Conservation (phyloP, 2,329 filamentous ascomycete species). For the Myotisia sp. region DNA sequence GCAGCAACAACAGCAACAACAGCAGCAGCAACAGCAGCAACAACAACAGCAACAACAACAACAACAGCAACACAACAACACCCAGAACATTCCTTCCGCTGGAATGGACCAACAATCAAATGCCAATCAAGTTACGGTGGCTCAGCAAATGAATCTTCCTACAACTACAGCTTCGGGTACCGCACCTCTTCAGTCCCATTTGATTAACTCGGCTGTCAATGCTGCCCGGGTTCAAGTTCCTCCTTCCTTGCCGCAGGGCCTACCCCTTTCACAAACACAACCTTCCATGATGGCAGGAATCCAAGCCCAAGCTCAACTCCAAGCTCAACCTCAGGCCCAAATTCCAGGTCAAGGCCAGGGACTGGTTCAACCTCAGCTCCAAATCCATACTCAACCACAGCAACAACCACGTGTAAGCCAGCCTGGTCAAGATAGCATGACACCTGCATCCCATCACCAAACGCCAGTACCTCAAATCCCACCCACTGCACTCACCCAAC, state of each 20-base stretch:
- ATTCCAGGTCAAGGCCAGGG: conserved; percentile 13
- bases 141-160: conserved; percentile 17
- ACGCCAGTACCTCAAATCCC: conserved; percentile 22
- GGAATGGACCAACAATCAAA: conserved; percentile 13
- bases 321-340: conserved; percentile 9
- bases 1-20: conserved; percentile 20
- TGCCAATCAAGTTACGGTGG: conserved; percentile 12
- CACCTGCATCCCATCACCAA: conserved; percentile 19
- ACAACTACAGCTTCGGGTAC: conserved; percentile 14
- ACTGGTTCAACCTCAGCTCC: conserved; percentile 17
- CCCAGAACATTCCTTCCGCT: conserved; percentile 2
- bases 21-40: conserved; percentile 14
- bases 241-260: conserved; percentile 23
- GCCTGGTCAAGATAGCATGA: conserved; percentile 21
- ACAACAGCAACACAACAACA: conserved; percentile 2
- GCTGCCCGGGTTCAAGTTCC: conserved; percentile 29
- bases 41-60: too few relatives aligned
- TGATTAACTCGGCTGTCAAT: conserved; percentile 35
- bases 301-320: too few relatives aligned
- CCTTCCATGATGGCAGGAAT: not conserved
- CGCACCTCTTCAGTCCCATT: conserved; percentile 33
- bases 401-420: conserved; percentile 21
- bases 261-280: conserved; percentile 6
- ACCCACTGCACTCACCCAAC: conserved; percentile 31
- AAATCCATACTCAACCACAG: conserved; percentile 7